phyloP scores from a whole-genome alignment of 2,329 filamentous ascomycete species.

The Thelonectria rubi region DNA sequence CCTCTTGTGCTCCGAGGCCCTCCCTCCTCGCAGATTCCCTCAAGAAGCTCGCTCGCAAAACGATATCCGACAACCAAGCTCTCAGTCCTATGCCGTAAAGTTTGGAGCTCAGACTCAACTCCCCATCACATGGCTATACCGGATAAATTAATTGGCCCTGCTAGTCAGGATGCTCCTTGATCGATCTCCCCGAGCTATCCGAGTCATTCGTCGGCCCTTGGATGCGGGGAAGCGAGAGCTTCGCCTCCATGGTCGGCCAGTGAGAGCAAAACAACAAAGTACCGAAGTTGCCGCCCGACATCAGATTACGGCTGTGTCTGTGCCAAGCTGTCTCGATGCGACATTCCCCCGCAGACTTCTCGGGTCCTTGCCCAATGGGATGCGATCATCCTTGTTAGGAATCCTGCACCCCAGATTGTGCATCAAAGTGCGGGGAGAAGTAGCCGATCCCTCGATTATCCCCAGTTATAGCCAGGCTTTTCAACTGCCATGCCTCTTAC shows the following conservation, averaged over 20 bases:
- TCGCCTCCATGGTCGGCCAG: conserved; percentile 7
- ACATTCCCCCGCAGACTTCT: conserved; percentile 11
- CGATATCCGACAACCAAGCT: conserved; percentile 20
- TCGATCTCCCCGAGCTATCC: conserved; percentile 36
- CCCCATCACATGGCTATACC: conserved; percentile 20
- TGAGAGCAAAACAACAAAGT: conserved; percentile 10
- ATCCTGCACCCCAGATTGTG: conserved; percentile 28
- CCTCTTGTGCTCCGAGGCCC: neutral
- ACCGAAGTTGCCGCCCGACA: conserved; percentile 27
- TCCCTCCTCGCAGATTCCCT: neutral
- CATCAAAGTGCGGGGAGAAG: conserved; percentile 30
- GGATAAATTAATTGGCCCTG: conserved; percentile 31
- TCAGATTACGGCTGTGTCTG: conserved; percentile 32
- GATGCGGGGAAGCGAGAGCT: conserved; percentile 5
- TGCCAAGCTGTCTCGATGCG: conserved; percentile 16
- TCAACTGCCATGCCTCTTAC: conserved; percentile 16
- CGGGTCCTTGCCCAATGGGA: conserved; percentile 30
- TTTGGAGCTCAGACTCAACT: neutral
- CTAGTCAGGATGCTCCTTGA: conserved; percentile 25
- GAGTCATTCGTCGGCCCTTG: neutral
- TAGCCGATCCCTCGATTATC: conserved; percentile 19
- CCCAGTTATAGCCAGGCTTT: conserved; percentile 12
- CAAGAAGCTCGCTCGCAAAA: conserved; percentile 12
- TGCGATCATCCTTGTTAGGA: neutral
- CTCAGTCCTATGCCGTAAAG: neutral